phyloP scores from a whole-genome alignment of 371 early-diverging fungal genomes.

The Rhizopus arrhizus region DNA sequence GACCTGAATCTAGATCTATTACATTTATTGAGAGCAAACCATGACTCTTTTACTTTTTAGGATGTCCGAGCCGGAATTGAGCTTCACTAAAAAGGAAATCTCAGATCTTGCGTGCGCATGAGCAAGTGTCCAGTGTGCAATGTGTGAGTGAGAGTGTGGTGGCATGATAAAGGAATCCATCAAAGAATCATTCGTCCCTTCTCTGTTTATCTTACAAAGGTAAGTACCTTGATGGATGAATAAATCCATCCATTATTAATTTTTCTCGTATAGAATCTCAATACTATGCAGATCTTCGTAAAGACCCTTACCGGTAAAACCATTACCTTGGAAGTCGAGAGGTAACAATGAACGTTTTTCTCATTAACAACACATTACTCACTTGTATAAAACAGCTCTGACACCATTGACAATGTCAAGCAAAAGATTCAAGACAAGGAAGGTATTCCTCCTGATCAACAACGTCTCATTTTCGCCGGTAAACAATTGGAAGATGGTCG shows the following conservation, averaged over 20 bases:
- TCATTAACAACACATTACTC: background rate
- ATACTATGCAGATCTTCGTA: constrained; percentile 79
- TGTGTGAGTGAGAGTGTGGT: background rate
- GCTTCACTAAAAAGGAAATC: too few species aligned
- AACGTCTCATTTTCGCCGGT: constrained; percentile 99
- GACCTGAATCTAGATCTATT: too few species aligned
- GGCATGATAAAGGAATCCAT: constrained; percentile 1
- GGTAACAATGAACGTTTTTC: constrained; percentile 15
- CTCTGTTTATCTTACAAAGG: constrained; percentile 37
- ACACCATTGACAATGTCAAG: constrained; percentile 79
- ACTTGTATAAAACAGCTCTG: constrained; percentile 42
- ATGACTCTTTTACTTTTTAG: too few species aligned
- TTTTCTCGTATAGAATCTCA: constrained; percentile 20
- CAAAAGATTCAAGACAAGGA: constrained; percentile 98
- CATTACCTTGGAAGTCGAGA: constrained; percentile 95
- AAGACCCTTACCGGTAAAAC: constrained; percentile 92
- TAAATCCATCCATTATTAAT: constrained; percentile 21
- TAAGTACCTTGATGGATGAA: constrained; percentile 14
- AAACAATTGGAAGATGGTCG: constrained; percentile 99
- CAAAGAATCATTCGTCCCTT: constrained; percentile 19
- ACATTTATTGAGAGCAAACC: too few species aligned
- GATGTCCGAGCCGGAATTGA: too few species aligned
- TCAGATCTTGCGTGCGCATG: too few species aligned
- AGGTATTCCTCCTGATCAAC: constrained; percentile 98
- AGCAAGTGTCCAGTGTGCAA: too few species aligned